These are phyloP conservation scores for Blastobotrys chiropterorum DNA, from an alignment of 805 yeast species.

Conservation along the genomic window DNA sequence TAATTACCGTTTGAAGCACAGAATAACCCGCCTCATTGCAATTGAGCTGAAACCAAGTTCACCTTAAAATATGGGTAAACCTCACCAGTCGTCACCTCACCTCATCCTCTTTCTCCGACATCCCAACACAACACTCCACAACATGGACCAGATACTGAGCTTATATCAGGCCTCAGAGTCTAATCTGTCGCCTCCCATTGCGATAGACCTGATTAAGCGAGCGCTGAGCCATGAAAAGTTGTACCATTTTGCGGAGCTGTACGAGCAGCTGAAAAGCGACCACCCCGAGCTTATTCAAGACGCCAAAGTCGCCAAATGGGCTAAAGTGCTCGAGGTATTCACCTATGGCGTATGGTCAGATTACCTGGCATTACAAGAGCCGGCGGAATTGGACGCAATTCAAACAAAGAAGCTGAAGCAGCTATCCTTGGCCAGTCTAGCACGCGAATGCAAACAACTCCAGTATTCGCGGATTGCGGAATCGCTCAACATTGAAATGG, in stretches of 20 bases:
- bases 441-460: constrained; percentile 10
- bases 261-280: constrained; percentile 1
- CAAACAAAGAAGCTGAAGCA: constrained; percentile 20
- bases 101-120: not conserved
- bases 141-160: constrained; percentile 10
- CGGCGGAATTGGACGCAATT: constrained; percentile 11
- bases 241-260: constrained; percentile 9
- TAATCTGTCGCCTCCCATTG: constrained; percentile 1
- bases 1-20: no score
- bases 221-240: constrained; percentile 1
- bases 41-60: no score
- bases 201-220: constrained; percentile 5
- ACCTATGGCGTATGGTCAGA: constrained; percentile 18
- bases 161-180: not conserved
- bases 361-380: constrained; percentile 3
- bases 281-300: not conserved
- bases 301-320: constrained; percentile 8
- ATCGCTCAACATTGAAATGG: constrained; percentile 10
- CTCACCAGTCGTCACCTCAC: no score
- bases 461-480: constrained; percentile 11
- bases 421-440: constrained; percentile 19
- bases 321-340: constrained; percentile 13
- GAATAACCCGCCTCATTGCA: no score
- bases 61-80: no score
- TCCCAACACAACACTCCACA: not conserved